Base-by-base conservation (phyloP, 805 yeast species). In the Yarrowia deformans region DNA sequence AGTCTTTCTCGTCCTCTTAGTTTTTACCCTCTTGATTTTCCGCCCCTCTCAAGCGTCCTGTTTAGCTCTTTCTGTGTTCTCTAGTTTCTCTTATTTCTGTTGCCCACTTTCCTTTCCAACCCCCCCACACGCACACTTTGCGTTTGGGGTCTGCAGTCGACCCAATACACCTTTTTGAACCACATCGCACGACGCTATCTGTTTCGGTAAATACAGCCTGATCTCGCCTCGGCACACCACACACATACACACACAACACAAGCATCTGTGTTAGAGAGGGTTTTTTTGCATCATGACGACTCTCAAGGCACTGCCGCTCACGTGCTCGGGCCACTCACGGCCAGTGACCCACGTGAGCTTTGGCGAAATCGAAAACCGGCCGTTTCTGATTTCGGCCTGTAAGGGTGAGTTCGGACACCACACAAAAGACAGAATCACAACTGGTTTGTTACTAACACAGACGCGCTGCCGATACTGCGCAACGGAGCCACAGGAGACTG, bases 401-500 rank as follows among this genome's bases (percentile, higher is more conserved):
- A 77, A 77, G 72, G 78, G 78, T 76, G 48, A 40, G 75, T 56
- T 14, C 6, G 37, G 29, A 23, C 2, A 2, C 2, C 29, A 23
- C 29, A 18, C 37, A 34, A 7, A 34, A 6, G 37, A 7, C 37
- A 34, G 35, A 34, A 5, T 8, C 35, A 34, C 35, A 34, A 5
- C 10, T 8, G 10, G 1, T 34, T 9, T 8, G 8, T 18, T 32
- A 23, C 58, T 49, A 69, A 49, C 56, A 7, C 67, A 74, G 80
- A 77, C 69, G 79, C 79, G 5, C 70, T 74, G 13, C 79, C 80
- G 0, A 77, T 77, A 71, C 73, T 77, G 12, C 71, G 80, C 19
- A 74, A 77, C 50, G 80, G 79, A 3, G 70, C 72, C 19, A 76
- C 79, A 16, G 80, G 80, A 3, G 80, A 77, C 69, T 77, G 80